Conservation (phyloP, 768 basidiomycete genomes). For the Lanmaoa rubissima region DNA sequence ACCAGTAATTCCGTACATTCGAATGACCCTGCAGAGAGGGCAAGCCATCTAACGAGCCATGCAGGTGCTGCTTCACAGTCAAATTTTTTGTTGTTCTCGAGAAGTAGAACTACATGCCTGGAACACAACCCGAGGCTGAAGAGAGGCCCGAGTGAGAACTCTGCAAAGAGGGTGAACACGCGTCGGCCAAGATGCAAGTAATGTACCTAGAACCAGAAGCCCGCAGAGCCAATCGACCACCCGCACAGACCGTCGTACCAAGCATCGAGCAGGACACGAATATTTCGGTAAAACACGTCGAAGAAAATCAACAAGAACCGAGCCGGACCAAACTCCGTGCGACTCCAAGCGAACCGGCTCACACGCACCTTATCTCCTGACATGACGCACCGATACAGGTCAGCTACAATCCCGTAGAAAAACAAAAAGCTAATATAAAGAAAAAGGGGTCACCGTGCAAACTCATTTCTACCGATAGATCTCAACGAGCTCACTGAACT, state of each 20-base stretch:
- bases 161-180: slow-evolving; percentile 20
- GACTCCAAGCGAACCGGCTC: slow-evolving; percentile 18
- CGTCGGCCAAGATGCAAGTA: not conserved
- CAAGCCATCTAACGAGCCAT: not conserved
- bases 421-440: not conserved
- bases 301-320: slow-evolving; percentile 8
- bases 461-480: slow-evolving; percentile 54
- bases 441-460: slow-evolving; percentile 43
- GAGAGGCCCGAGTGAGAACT: slow-evolving; percentile 7
- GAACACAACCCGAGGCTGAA: slow-evolving; percentile 10
- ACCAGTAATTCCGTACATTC: slow-evolving; percentile 32
- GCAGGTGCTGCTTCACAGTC: slow-evolving; percentile 7
- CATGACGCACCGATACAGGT: slow-evolving; percentile 29
- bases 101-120: slow-evolving; percentile 18
- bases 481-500: slow-evolving; percentile 67
- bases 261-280: slow-evolving; percentile 18
- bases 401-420: not conserved
- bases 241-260: slow-evolving; percentile 17
- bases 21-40: slow-evolving; percentile 11
- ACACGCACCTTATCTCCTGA: slow-evolving; percentile 7
- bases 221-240: slow-evolving; percentile 26
- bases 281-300: not conserved
- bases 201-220: slow-evolving; percentile 22
- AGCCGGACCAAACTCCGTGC: slow-evolving; percentile 10
- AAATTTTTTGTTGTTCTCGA: not conserved